Evolutionary conservation across 2,329 filamentous ascomycete genomes (phyloP).

Genomic region (Dothideomycetidae sp.): DNA sequence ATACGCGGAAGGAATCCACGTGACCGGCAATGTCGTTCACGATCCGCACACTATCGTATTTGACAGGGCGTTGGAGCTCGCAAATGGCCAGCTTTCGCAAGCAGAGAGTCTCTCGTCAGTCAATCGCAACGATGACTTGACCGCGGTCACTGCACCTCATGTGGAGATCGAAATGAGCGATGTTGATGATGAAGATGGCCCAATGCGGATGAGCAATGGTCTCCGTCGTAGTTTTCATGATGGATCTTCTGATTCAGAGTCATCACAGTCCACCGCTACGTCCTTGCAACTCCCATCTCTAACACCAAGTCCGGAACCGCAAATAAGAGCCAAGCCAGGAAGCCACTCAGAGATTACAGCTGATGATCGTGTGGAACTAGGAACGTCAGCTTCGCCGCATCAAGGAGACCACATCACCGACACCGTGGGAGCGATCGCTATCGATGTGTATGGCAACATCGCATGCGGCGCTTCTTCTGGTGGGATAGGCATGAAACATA

Average conservation of each 20-base stretch:
- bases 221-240: conserved; percentile 20
- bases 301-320: conserved; percentile 14
- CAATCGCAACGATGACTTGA: neutral
- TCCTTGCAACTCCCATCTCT: conserved; percentile 15
- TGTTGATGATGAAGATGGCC: conserved; percentile 11
- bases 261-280: conserved; percentile 15
- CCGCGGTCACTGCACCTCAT: neutral
- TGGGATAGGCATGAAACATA: conserved; percentile 96
- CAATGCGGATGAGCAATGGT: neutral
- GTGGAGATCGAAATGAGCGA: conserved; percentile 17
- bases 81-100: neutral
- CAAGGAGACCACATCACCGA: conserved; percentile 61
- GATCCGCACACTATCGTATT: neutral
- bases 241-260: conserved; percentile 24
- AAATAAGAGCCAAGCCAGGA: neutral
- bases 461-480: conserved; percentile 92
- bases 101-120: neutral
- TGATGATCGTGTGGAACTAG: neutral
- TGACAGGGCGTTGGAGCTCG: neutral
- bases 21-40: neutral
- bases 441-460: conserved; percentile 74
- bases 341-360: neutral
- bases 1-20: conserved; percentile 4
- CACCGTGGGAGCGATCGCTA: conserved; percentile 89
- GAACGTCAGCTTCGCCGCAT: neutral